phyloP scores from a whole-genome alignment of 163 green algal genomes.

The Prototheca wickerhamii region DNA sequence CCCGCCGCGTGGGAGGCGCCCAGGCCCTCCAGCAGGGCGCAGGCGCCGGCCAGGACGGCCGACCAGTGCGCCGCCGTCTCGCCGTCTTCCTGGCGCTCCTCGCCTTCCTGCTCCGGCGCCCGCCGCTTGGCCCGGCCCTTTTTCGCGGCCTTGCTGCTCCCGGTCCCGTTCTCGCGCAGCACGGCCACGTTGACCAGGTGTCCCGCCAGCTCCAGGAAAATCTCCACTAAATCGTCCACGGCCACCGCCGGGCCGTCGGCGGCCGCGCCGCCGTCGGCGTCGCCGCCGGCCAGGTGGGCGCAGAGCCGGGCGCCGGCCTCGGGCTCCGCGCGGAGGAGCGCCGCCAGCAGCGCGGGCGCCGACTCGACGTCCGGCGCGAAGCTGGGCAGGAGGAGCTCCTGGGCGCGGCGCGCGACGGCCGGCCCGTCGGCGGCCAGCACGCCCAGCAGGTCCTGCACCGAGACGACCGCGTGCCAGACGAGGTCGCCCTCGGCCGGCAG shows the following conservation, averaged over 20 bases:
- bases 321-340: constrained; percentile 59
- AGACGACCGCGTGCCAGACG: constrained; percentile 54
- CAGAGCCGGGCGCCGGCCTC: constrained; percentile 49
- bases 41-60: constrained; percentile 5
- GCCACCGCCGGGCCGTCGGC: not conserved
- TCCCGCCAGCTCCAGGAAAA: not conserved
- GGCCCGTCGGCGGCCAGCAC: constrained; percentile 33
- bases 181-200: constrained; percentile 3
- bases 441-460: constrained; percentile 50
- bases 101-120: not conserved
- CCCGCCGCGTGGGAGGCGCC: not conserved
- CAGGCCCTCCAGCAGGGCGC: constrained; percentile 1
- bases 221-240: not conserved
- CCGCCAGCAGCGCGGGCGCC: constrained; percentile 51
- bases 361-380: constrained; percentile 44
- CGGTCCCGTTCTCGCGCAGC: not conserved
- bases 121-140: constrained; percentile 4
- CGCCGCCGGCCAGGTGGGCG: constrained; percentile 11
- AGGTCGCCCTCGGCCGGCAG: constrained; percentile 20
- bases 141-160: not conserved
- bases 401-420: constrained; percentile 32
- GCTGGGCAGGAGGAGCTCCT: constrained; percentile 54
- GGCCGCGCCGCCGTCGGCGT: not conserved
- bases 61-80: constrained; percentile 7
- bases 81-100: not conserved